Conservation (phyloP, 495 filamentous ascomycete species). For the Lasiosphaeriaceae sp. region DNA sequence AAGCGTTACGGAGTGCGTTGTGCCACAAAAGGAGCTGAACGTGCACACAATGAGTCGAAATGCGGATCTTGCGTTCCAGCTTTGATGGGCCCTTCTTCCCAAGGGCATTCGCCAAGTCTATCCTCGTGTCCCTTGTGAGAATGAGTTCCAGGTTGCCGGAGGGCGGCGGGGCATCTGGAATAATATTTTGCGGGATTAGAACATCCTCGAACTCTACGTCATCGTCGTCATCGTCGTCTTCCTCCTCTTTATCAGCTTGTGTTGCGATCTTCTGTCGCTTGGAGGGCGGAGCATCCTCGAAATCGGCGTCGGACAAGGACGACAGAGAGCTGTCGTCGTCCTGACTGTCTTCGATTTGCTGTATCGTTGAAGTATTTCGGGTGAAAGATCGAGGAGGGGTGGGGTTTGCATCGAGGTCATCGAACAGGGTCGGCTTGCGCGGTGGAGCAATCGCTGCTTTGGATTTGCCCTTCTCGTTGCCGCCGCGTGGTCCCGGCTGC, state of each 20-base stretch:
- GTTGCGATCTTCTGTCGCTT: conserved; percentile 19
- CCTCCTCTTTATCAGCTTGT: conserved; percentile 30
- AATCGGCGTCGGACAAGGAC: conserved; percentile 64
- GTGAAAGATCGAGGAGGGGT: conserved; percentile 46
- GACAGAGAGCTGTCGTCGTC: conserved; percentile 52
- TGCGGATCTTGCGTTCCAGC: conserved; percentile 71
- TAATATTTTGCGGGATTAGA: conserved; percentile 30
- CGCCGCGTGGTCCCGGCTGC: conserved; percentile 2
- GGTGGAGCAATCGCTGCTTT: conserved; percentile 19
- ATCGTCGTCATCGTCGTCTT: conserved; percentile 61
- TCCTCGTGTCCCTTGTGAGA: conserved; percentile 54
- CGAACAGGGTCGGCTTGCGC: conserved; percentile 60
- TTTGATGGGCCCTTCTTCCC: conserved; percentile 86
- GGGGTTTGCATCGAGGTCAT: conserved; percentile 57
- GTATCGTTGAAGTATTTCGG: conserved; percentile 44
- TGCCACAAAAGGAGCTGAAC: conserved; percentile 86
- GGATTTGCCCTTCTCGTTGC: conserved; percentile 12
- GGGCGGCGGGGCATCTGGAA: conserved; percentile 17
- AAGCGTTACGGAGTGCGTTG: conserved; percentile 80
- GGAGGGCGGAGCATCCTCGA: conserved; percentile 54
- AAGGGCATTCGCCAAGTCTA: conserved; percentile 53
- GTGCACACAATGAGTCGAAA: conserved; percentile 79
- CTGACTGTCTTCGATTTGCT: conserved; percentile 49
- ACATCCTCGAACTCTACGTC: conserved; percentile 90
- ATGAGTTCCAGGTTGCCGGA: conserved; percentile 72